These are phyloP conservation scores for Usnea hakonensis DNA, from an alignment of 495 filamentous ascomycete genomes.

Conservation along the genomic window DNA sequence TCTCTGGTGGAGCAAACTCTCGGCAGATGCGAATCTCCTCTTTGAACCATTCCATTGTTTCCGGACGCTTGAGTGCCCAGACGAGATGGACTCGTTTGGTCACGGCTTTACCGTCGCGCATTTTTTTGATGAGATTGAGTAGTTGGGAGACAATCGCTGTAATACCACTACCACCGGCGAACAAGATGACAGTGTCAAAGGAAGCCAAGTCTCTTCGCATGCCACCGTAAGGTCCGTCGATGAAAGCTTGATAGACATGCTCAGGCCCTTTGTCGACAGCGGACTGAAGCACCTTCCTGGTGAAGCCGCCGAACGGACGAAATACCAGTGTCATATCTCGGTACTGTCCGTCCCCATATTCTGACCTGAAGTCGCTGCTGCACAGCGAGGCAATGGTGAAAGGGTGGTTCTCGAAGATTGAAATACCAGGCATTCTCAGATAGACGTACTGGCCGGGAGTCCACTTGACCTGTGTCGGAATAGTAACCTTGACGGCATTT, in stretches of 20 bases:
- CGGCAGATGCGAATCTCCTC: slow-evolving; percentile 88
- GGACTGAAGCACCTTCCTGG: slow-evolving; percentile 64
- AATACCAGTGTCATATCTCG: slow-evolving; percentile 87
- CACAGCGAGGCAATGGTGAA: slow-evolving; percentile 92
- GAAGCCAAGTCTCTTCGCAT: slow-evolving; percentile 86
- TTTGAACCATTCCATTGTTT: slow-evolving; percentile 97
- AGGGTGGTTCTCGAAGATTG: slow-evolving; percentile 83
- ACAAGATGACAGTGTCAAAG: slow-evolving; percentile 86
- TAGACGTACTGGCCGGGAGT: slow-evolving; percentile 92
- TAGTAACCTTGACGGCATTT: slow-evolving; percentile 86
- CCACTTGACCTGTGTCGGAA: slow-evolving; percentile 90
- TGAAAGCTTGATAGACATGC: slow-evolving; percentile 78
- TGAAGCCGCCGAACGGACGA: slow-evolving; percentile 85
- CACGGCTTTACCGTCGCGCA: slow-evolving; percentile 86
- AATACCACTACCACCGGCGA: slow-evolving; percentile 91
- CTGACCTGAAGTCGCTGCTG: slow-evolving; percentile 78
- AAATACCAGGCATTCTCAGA: slow-evolving; percentile 84
- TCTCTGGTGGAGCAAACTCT: slow-evolving; percentile 73
- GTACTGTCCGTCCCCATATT: slow-evolving; percentile 69
- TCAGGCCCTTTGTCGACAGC: slow-evolving; percentile 75
- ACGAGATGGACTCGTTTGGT: slow-evolving; percentile 84
- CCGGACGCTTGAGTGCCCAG: slow-evolving; percentile 81
- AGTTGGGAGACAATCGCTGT: slow-evolving; percentile 88
- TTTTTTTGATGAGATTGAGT: slow-evolving; percentile 84
- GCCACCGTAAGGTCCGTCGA: slow-evolving; percentile 92